Percentiles rank a stretch among this genome's conserved stretches.
Evolutionary conservation across 257 asterid genomes (phyloP).

Genomic region (Gardenia jasminoides): DNA sequence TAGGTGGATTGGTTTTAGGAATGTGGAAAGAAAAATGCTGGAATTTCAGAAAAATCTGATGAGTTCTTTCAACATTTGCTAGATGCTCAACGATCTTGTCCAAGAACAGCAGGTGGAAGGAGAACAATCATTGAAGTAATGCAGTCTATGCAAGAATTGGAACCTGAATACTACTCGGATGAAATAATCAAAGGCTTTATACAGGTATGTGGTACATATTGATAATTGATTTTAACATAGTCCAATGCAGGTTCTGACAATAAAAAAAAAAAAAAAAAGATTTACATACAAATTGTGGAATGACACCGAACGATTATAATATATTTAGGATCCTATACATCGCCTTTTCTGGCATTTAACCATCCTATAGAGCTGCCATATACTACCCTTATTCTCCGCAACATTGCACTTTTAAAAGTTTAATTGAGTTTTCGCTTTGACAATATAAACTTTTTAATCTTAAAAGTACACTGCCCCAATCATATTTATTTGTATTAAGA

Average conservation of each 20-base stretch:
- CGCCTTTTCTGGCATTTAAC: no score
- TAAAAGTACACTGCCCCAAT: no score
- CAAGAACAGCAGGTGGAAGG: not conserved
- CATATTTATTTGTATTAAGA: no score
- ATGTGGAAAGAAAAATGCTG: constrained; percentile 3
- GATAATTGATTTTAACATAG: not conserved
- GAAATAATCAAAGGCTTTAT: constrained; percentile 28
- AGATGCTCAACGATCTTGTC: not conserved
- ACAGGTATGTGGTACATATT: constrained; percentile 4
- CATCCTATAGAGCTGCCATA: no score
- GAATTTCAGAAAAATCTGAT: not conserved
- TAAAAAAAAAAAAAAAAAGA: not conserved
- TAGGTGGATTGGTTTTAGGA: constrained; percentile 4
- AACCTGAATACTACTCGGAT: constrained; percentile 2
- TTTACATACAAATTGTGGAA: no score
- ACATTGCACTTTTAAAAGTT: no score
- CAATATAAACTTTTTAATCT: no score
- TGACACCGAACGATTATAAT: no score
- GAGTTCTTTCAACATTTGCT: constrained; percentile 14
- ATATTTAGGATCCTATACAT: no score
- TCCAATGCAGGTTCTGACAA: not conserved
- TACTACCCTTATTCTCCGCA: no score
- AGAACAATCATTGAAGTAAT: constrained; percentile 7
- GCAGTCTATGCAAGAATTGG: constrained; percentile 4
- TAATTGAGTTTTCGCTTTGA: no score